These are phyloP conservation scores for Ceratocystis huliohia DNA, from an alignment of 2,329 filamentous ascomycete genomes.

Conservation along the genomic window DNA sequence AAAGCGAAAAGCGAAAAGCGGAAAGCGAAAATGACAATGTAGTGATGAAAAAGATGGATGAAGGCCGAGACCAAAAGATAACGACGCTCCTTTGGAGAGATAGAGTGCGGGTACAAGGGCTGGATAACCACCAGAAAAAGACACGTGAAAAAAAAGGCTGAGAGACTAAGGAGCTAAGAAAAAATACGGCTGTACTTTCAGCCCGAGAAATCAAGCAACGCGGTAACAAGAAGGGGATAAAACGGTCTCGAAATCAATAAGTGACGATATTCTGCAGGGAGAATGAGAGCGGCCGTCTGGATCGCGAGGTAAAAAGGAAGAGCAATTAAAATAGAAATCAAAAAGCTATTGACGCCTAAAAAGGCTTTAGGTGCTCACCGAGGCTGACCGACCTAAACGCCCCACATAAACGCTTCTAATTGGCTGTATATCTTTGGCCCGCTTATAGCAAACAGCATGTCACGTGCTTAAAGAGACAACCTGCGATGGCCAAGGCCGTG, in stretches of 20 bases:
- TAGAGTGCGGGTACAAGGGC: too few relatives aligned
- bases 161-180: background rate
- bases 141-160: too few relatives aligned
- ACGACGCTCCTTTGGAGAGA: too few relatives aligned
- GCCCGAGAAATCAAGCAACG: background rate
- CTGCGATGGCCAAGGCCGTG: background rate
- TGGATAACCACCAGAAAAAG: too few relatives aligned
- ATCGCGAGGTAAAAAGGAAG: too few relatives aligned
- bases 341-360: too few relatives aligned
- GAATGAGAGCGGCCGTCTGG: background rate
- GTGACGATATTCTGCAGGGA: background rate
- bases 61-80: too few relatives aligned
- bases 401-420: background rate
- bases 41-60: too few relatives aligned
- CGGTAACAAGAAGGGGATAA: too few relatives aligned
- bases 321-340: too few relatives aligned
- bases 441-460: background rate
- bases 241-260: background rate
- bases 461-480: constrained; percentile 2
- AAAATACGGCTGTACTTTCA: background rate
- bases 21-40: too few relatives aligned
- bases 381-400: background rate
- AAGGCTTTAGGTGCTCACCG: background rate
- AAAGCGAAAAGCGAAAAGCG: too few relatives aligned
- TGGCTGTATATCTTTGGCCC: background rate